Base-by-base conservation (phyloP, 2,329 filamentous ascomycete genomes). In the Aspergillus terreus region DNA sequence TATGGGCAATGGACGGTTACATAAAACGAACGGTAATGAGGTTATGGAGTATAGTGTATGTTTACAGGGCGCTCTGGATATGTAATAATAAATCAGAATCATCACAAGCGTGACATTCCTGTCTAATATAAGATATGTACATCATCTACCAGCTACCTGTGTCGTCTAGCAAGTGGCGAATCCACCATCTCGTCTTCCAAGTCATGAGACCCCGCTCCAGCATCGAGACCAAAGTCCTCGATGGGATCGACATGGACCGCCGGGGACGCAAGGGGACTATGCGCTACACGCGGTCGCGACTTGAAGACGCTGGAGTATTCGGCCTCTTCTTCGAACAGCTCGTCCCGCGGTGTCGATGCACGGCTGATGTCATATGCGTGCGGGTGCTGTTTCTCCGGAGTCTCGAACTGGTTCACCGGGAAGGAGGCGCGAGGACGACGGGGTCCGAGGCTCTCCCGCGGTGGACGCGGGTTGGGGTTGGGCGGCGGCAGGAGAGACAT, bases 301-400 rank as follows among this genome's bases (percentile, higher is more conserved):
- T 86, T 89, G 68, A 96, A 96, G 1, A 96, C 86, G 23, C 86
- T 87, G 53, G 88, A 86, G 68, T 90, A 88, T 54, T 95, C 90
- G 4, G 81, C 78, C 58, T 90, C 85, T 49, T 85, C 80, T 14
- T 79, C 79, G 25, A 95, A 84, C 38, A 95, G 72, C 57, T 86
- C 81, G 63, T 92, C 86, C 0, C 81, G 78, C 7, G 88, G 78
- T 1, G 83, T 78, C 4, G 76, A 72, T 19, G 69, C 71, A 53
- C 73, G 56, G 17, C 49, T 40, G 53, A 55, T 46, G 56, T 58
- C 41, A 44, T 48, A 21, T 5, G 46, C 35, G 3, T 21, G 46
- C 6, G 32, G 12, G 15, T 2, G 54, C 38, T 59, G 49, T 46
- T 71, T 76, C 3, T 71, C 69, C 0, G 78, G 78, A 0, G 79